Evolutionary conservation across 495 filamentous ascomycete species (phyloP), one percentile per base, ranked within the genome.

Genomic region (Aspergillus sparsus): DNA sequence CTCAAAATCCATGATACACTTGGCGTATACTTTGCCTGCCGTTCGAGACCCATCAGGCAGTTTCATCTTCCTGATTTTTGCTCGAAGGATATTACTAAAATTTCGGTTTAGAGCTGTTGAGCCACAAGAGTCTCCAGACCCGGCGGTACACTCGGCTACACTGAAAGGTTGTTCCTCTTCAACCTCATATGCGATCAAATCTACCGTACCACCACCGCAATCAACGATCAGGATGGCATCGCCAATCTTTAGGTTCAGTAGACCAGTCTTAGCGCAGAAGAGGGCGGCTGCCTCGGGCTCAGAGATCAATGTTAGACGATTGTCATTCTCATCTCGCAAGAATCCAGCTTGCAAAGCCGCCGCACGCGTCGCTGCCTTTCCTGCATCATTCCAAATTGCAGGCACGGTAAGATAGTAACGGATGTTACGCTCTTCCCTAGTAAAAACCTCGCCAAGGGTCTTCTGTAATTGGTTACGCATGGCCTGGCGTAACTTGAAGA

Each of bases 1-100:
- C 74, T 91, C 88, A 66, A 91, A 91, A 71, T 91, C 88, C 87
- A 90, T 90, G 62, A 91, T 91, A 75, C 88, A 91, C 70, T 91
- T 91, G 42, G 88, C 88, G 65, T 91, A 91, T 12, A 91, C 88
- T 71, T 87, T 88, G 34, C 88, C 87, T 16, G 88, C 88, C 27
- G 86, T 89, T 58, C 83, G 86, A 18, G 87, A 90, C 13, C 87
- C 88, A 69, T 90, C 87, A 0, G 88, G 88, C n/a, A 91, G 76
- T 70, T 91, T 89, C 88, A 91, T 91, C 72, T 90, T 90, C 15
- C 88, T 77, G 58, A 91, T 91, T 71, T 90, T 90, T 11, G 88
- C 86, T n/a, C 88, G 84, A 34, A 91, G 75, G 57, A 91, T 89
- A 68, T 90, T 91, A 68, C 86, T 89, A 72, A 91, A 91, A 63